Conservation (phyloP, 1,139 yeast genomes). For the Debaryomyces sp. region DNA sequence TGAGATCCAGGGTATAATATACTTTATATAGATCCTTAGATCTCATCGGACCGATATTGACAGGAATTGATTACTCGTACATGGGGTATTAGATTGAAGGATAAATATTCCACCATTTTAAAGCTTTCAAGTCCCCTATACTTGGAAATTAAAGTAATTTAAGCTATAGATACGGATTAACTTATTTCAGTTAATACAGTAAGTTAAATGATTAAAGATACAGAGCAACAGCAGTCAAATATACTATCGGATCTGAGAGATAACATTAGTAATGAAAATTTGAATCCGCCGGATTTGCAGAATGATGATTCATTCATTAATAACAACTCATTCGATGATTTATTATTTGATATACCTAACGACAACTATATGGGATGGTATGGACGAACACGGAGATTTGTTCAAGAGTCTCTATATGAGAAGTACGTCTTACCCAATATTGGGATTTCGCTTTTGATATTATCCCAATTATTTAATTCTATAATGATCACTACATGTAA, state of each 20-base stretch:
- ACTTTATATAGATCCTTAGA: too few species aligned
- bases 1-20: background rate
- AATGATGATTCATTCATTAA: background rate
- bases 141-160: background rate
- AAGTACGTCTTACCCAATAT: constrained; percentile 23
- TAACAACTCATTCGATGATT: background rate
- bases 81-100: background rate
- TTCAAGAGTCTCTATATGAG: constrained; percentile 4
- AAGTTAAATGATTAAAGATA: background rate
- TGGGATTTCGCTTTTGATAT: constrained; percentile 48
- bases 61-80: background rate
- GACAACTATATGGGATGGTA: background rate
- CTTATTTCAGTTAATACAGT: background rate
- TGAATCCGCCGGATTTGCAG: background rate
- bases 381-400: background rate
- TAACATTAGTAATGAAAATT: background rate
- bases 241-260: background rate
- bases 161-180: background rate
- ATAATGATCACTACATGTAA: constrained; percentile 78
- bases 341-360: background rate
- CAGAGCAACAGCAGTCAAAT: background rate
- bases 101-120: background rate
- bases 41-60: background rate
- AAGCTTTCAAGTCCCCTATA: background rate
- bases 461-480: constrained; percentile 72